Percentiles rank a stretch among this genome's conserved stretches.
Conservation (phyloP, 345 rosid species). For the Corchorus capsularis region DNA sequence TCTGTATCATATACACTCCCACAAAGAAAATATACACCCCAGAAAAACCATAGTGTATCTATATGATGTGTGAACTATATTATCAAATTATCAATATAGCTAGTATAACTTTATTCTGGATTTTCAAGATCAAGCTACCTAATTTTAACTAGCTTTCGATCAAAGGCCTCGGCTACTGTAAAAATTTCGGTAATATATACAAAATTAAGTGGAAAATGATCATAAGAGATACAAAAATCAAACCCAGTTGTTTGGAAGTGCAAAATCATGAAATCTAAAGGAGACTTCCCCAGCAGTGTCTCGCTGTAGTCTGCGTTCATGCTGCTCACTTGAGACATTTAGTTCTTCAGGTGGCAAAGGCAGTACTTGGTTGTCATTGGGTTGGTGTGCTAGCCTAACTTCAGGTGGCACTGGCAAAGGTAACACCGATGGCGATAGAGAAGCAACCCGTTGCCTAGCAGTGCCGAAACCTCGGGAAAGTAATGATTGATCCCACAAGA, state of each 20-base stretch:
- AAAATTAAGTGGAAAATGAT: background rate
- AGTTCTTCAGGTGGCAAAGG: conserved; percentile 47
- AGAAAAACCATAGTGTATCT: background rate
- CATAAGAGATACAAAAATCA: conserved; percentile 21
- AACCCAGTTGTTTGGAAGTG: conserved; percentile 65
- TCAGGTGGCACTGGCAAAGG: conserved; percentile 37
- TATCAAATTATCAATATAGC: no score
- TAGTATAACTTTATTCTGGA: background rate
- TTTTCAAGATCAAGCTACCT: conserved; percentile 2
- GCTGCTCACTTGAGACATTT: conserved; percentile 20
- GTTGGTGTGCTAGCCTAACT: conserved; percentile 36
- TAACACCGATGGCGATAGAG: background rate
- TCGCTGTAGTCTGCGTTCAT: conserved; percentile 42
- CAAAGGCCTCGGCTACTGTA: background rate
- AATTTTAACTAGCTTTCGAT: background rate
- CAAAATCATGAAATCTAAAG: conserved; percentile 79
- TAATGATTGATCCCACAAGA: conserved; percentile 60
- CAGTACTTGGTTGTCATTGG: conserved; percentile 61
- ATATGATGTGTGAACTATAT: background rate
- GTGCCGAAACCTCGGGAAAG: conserved; percentile 27
- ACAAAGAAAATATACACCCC: background rate
- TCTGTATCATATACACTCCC: background rate
- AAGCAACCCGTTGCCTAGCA: conserved; percentile 33
- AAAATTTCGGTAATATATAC: conserved; percentile 4
- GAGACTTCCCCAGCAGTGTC: conserved; percentile 80